Percentiles rank a stretch among this genome's conserved stretches.
Conservation (phyloP, 1,139 yeast genomes). For the Yamadazyma mexicana region DNA sequence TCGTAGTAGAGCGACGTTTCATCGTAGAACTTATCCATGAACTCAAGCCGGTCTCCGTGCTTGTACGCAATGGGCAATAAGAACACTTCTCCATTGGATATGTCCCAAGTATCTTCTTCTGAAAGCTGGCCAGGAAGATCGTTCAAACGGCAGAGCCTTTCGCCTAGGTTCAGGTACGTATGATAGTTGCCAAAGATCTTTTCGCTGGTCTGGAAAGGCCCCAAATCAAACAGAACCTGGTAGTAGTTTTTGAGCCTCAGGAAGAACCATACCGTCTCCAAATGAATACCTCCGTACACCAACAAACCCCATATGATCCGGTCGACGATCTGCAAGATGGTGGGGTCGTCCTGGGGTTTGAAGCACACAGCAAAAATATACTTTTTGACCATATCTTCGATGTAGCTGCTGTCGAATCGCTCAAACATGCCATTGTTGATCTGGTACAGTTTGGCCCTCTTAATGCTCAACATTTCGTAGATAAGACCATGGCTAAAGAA, state of each 20-base stretch:
- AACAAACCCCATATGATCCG: slow-evolving; percentile 39
- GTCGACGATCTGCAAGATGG: slow-evolving; percentile 29
- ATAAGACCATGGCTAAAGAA: slow-evolving; percentile 21
- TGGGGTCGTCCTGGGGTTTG: slow-evolving; percentile 36
- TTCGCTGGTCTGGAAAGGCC: slow-evolving; percentile 20
- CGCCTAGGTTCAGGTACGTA: slow-evolving; percentile 20
- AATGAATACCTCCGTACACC: slow-evolving; percentile 44
- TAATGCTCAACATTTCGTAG: slow-evolving; percentile 20
- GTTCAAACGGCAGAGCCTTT: slow-evolving; percentile 16
- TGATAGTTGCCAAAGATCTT: slow-evolving; percentile 14
- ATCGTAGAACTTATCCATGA: slow-evolving; percentile 22
- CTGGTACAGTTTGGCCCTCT: slow-evolving; percentile 9
- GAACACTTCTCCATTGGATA: slow-evolving; percentile 14
- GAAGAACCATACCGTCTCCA: slow-evolving; percentile 44
- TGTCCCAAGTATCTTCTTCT: slow-evolving; percentile 21
- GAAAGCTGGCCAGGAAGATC: slow-evolving; percentile 13
- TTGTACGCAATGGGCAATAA: slow-evolving; percentile 26
- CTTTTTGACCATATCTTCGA: slow-evolving; percentile 32
- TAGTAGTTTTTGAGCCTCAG: slow-evolving; percentile 21
- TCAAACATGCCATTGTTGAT: slow-evolving; percentile 9
- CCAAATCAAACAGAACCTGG: slow-evolving; percentile 22
- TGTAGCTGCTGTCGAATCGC: slow-evolving; percentile 12
- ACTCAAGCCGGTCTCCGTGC: slow-evolving; percentile 11
- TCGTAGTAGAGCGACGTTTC: slow-evolving; percentile 14
- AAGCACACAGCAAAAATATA: slow-evolving; percentile 29